Conservation (phyloP, 2,329 filamentous ascomycete genomes). For the Penicillium polonicum region DNA sequence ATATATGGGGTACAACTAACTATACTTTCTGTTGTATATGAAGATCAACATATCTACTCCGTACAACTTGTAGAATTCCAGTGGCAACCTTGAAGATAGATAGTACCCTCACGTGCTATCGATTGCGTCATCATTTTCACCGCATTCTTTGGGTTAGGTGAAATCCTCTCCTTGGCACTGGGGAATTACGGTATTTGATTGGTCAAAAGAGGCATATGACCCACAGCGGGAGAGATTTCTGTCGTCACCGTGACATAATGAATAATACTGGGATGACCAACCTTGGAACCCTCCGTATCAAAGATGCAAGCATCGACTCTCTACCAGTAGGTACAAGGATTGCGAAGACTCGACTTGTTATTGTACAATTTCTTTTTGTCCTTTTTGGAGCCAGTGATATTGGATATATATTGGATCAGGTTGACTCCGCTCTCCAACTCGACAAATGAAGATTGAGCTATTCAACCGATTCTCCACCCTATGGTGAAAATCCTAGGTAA, state of each 20-base stretch:
- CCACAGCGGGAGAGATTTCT: conserved; percentile 10
- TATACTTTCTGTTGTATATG: not conserved
- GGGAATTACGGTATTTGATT: not conserved
- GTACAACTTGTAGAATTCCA: not conserved
- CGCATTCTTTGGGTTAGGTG: conserved; percentile 7
- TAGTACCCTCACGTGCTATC: not conserved
- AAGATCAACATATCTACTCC: not conserved
- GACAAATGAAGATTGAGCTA: not conserved
- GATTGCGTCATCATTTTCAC: conserved; percentile 14
- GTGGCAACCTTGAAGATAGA: not conserved
- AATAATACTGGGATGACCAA: conserved; percentile 5
- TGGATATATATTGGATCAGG: not conserved
- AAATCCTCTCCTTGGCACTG: conserved; percentile 1
- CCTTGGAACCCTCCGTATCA: not conserved
- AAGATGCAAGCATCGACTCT: conserved; percentile 4
- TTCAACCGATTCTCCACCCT: not conserved
- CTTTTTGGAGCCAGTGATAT: not conserved
- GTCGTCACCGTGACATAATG: conserved; percentile 15
- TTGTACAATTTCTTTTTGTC: not conserved
- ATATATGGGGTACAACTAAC: too few species aligned
- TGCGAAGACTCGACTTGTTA: not conserved
- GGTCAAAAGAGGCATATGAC: not conserved
- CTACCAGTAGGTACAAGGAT: not conserved
- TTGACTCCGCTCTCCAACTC: not conserved
- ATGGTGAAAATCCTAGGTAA: not conserved